phyloP scores from a whole-genome alignment of 192 early-diverging fungal genomes.

The Coemansia furcata region DNA sequence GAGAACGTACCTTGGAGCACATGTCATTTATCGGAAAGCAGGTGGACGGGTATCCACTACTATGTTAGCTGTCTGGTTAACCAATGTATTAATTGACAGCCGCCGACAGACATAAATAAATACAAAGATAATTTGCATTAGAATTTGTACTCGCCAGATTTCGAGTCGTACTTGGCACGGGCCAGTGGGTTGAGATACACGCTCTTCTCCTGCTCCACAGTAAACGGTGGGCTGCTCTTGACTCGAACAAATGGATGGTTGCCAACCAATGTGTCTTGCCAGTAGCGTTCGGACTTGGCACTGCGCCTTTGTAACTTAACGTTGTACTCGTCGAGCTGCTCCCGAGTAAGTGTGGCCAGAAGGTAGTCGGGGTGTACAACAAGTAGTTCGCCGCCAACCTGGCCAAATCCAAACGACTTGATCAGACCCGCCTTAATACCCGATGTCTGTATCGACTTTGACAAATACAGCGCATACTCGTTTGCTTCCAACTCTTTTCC shows the following conservation, averaged over 20 bases:
- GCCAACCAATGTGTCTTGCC: constrained; percentile 29
- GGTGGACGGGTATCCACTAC: no score
- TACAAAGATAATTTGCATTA: not conserved
- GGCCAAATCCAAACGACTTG: constrained; percentile 69
- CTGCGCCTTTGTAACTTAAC: constrained; percentile 4
- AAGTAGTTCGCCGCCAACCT: constrained; percentile 65
- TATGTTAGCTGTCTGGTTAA: no score
- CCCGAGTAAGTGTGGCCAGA: constrained; percentile 29
- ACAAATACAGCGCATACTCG: constrained; percentile 79
- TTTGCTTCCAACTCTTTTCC: constrained; percentile 64
- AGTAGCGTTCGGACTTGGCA: constrained; percentile 10
- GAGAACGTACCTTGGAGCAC: no score
- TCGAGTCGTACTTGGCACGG: constrained; percentile 15
- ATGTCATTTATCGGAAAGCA: no score
- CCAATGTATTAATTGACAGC: no score
- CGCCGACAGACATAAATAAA: no score
- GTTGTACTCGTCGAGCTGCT: constrained; percentile 17
- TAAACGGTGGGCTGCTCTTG: constrained; percentile 22
- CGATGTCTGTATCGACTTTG: constrained; percentile 60
- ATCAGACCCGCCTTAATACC: constrained; percentile 65
- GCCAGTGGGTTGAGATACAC: constrained; percentile 20
- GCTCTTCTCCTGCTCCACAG: constrained; percentile 15
- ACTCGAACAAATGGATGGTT: constrained; percentile 35
- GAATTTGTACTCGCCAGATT: constrained; percentile 14
- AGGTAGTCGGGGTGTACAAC: constrained; percentile 66